Conservation (phyloP, 2,329 filamentous ascomycete genomes). For the Calonectria naviculata region DNA sequence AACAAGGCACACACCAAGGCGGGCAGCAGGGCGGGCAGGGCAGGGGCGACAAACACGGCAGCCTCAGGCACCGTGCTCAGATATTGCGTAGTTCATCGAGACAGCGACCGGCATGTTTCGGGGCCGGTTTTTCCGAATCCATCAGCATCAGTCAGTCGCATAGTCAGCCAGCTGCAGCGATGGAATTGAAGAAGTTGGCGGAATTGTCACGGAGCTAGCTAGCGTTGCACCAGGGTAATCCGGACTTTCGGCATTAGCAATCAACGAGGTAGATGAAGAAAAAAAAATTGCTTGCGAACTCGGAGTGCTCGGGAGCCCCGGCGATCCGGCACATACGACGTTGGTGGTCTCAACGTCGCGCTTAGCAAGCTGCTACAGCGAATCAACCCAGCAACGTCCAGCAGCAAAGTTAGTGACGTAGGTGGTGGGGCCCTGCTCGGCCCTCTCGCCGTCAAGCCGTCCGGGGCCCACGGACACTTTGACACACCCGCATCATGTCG, state of each 20-base stretch:
- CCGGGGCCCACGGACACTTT: not conserved
- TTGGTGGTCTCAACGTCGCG: not conserved
- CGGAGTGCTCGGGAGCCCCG: slow-evolving; percentile 4
- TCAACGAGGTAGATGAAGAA: slow-evolving; percentile 1
- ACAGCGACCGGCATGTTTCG: not conserved
- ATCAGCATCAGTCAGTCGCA: not conserved
- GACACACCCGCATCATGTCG: slow-evolving; percentile 6
- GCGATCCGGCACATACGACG: slow-evolving; percentile 6
- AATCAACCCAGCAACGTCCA: slow-evolving; percentile 3
- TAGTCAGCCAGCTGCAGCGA: not conserved
- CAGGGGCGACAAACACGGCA: not conserved
- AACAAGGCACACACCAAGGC: not conserved
- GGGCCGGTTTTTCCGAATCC: not conserved
- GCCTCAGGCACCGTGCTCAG: slow-evolving; percentile 5
- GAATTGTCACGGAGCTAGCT: not conserved
- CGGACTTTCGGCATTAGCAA: slow-evolving; percentile 4
- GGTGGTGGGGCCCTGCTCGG: slow-evolving; percentile 1
- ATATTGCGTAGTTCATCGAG: too few species aligned
- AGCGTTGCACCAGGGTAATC: not conserved
- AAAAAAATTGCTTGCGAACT: not conserved
- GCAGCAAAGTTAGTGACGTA: slow-evolving; percentile 2
- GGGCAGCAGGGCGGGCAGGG: not conserved
- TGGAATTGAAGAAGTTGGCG: not conserved
- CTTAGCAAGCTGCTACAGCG: not conserved
- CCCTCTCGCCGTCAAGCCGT: not conserved